These are phyloP conservation scores for Asterionellopsis glacialis DNA, from an alignment of 108 stramenopile species.

Conservation along the genomic window DNA sequence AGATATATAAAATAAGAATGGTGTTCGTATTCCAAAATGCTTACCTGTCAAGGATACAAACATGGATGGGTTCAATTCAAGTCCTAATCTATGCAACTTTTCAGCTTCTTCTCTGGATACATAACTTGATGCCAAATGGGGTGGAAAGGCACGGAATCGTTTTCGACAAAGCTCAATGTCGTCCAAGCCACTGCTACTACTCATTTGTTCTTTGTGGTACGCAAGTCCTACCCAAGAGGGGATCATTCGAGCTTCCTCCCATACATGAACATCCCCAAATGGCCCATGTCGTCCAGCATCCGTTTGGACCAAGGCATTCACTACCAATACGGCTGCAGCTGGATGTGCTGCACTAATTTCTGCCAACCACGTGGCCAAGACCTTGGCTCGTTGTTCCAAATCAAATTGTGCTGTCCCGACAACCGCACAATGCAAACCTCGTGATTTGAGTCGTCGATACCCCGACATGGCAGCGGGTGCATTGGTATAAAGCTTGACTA, in stretches of 20 bases:
- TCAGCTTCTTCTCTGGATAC: slow-evolving; percentile 71
- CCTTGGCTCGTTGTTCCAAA: slow-evolving; percentile 63
- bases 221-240: slow-evolving; percentile 49
- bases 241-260: slow-evolving; percentile 66
- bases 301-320: slow-evolving; percentile 80
- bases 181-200: slow-evolving; percentile 23
- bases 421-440: slow-evolving; percentile 80
- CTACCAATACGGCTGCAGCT: slow-evolving; percentile 68
- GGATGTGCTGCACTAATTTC: slow-evolving; percentile 77
- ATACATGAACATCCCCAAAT: slow-evolving; percentile 65
- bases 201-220: not conserved
- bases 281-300: slow-evolving; percentile 37
- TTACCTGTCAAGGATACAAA: slow-evolving; percentile 56
- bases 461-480: slow-evolving; percentile 64
- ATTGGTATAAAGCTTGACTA: slow-evolving; percentile 51
- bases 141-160: slow-evolving; percentile 69
- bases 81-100: slow-evolving; percentile 48
- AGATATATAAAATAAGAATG: no score
- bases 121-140: slow-evolving; percentile 73
- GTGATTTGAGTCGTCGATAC: slow-evolving; percentile 52
- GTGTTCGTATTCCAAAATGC: no score
- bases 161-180: slow-evolving; percentile 34
- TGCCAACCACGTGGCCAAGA: slow-evolving; percentile 67
- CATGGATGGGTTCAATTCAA: slow-evolving; percentile 22
- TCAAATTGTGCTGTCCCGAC: slow-evolving; percentile 64